Conservation (phyloP, 176 grass and related monocot species). For the Oryza brachyantha region DNA sequence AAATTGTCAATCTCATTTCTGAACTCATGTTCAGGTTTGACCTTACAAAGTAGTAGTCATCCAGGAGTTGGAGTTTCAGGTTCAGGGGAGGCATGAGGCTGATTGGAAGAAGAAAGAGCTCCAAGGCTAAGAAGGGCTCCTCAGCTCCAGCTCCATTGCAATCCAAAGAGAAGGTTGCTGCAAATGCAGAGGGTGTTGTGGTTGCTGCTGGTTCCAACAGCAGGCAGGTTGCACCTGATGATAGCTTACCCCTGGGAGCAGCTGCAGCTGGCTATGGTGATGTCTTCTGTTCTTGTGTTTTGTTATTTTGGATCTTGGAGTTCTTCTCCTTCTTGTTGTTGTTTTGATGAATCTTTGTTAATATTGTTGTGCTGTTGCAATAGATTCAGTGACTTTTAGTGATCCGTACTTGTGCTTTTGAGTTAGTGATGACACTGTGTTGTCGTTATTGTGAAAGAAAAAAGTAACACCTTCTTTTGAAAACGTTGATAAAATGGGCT, state of each 20-base stretch:
- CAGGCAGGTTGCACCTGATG: conserved; percentile 27
- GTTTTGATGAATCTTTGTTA: not conserved
- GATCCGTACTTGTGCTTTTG: no score
- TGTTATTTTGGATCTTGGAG: not conserved
- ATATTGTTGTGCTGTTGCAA: not conserved
- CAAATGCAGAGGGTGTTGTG: not conserved
- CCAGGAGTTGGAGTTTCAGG: not conserved
- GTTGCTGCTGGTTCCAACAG: conserved; percentile 17
- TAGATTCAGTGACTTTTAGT: not conserved
- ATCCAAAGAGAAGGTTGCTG: not conserved
- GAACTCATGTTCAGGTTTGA: conserved; percentile 23
- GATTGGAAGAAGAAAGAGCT: conserved; percentile 7
- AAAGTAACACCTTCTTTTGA: not conserved
- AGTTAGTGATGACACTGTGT: not conserved
- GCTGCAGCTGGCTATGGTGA: not conserved
- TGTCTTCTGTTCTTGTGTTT: not conserved
- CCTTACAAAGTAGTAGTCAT: not conserved
- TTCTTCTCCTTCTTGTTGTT: not conserved
- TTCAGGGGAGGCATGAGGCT: conserved; percentile 30
- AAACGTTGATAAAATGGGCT: not conserved
- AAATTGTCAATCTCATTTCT: not conserved
- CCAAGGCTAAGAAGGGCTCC: conserved; percentile 22
- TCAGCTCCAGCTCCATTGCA: not conserved
- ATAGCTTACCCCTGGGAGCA: not conserved
- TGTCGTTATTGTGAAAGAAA: no score